These are phyloP conservation scores for Picea glauca DNA, from an alignment of 75 land plant genomes.

Conservation along the genomic window DNA sequence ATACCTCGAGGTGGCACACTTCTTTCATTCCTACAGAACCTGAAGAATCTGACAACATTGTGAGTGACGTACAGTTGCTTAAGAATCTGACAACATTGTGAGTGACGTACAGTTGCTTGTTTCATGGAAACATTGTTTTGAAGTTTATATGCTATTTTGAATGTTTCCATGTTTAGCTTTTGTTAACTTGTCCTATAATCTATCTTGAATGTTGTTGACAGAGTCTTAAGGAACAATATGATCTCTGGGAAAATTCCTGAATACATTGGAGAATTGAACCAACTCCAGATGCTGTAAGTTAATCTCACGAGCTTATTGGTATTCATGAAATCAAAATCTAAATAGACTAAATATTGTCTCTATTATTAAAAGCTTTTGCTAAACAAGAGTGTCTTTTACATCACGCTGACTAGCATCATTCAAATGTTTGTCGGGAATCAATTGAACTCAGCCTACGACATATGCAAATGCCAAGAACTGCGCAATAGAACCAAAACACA, in stretches of 20 bases:
- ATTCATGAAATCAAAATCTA: neutral
- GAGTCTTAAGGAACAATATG: slow-evolving; percentile 40
- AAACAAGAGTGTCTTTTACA: too few species aligned
- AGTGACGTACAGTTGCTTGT: too few species aligned
- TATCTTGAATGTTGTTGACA: slow-evolving; percentile 15
- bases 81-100: too few species aligned
- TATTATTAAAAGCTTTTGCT: too few species aligned
- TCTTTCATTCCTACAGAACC: neutral
- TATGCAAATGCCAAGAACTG: too few species aligned
- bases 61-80: neutral
- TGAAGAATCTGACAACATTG: neutral
- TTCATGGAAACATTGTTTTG: neutral
- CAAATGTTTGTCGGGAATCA: too few species aligned
- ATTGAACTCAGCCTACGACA: too few species aligned
- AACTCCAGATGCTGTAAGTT: slow-evolving; percentile 42
- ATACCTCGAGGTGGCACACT: neutral
- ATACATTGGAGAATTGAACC: slow-evolving; percentile 38
- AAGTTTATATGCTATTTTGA: neutral
- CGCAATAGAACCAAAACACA: too few species aligned
- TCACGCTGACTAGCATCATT: too few species aligned
- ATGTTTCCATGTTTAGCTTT: neutral
- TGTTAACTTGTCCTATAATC: neutral
- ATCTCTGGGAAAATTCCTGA: slow-evolving; percentile 35
- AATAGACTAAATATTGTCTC: too few species aligned
- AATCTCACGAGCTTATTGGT: neutral